Conservation (phyloP, 2,329 filamentous ascomycete genomes). For the Coniella vitis region DNA sequence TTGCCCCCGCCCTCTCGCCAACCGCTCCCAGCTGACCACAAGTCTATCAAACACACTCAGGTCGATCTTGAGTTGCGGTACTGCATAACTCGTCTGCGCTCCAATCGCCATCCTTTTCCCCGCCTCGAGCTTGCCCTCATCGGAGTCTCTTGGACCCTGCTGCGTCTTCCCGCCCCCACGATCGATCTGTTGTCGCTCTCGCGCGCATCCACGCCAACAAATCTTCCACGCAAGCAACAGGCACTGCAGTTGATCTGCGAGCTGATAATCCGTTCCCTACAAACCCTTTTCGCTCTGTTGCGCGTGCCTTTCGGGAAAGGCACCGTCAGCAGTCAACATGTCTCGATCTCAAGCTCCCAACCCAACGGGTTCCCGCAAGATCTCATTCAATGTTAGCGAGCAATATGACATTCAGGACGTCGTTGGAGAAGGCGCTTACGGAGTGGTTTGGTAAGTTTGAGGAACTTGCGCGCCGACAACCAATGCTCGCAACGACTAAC, state of each 20-base stretch:
- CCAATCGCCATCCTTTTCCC: too few relatives aligned
- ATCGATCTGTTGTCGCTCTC: neutral
- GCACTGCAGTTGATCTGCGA: constrained; percentile 5
- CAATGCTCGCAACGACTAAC: neutral
- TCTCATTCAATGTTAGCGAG: constrained; percentile 99
- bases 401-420: constrained; percentile 99
- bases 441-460: constrained; percentile 82
- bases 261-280: neutral
- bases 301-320: neutral
- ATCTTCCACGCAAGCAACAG: neutral
- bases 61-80: too few relatives aligned
- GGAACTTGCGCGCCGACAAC: neutral
- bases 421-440: constrained; percentile 95
- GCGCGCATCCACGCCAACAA: neutral
- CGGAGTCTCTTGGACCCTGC: too few relatives aligned
- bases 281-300: neutral
- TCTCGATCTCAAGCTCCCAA: constrained; percentile 52
- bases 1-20: neutral
- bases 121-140: too few relatives aligned
- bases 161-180: neutral
- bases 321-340: constrained; percentile 31
- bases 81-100: neutral
- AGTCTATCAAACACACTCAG: too few relatives aligned
- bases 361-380: constrained; percentile 71
- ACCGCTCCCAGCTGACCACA: neutral